Evolutionary conservation across 345 rosid genomes (phyloP), one percentile per base, ranked within the genome.

Genomic region (Raphanus sativus): DNA sequence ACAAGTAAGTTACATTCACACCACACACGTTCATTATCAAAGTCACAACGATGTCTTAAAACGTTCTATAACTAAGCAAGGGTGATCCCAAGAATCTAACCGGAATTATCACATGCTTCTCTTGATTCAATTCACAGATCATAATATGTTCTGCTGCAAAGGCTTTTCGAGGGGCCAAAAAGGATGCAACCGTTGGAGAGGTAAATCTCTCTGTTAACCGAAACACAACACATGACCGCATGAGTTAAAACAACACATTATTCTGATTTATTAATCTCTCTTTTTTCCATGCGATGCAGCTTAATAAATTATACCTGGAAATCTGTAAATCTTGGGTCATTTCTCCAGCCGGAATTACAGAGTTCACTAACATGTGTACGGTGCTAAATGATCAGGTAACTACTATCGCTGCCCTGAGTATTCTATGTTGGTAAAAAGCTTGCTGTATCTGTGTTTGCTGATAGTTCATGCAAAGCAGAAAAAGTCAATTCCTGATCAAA

Each of bases 381-480:
- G 97, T 87, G 66, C 87, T 95, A 74, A 87, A 81, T 61, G 99
- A 91, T 67, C 96, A 91, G 96, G 99, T 92, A 86, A 73, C 28
- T 61, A 32, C 6, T 15, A 5, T 33, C 0, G 2, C 48, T 15
- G 24, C 11, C 40, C 32, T 32, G 2, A 29, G 1, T 50, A 50
- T 3, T 30, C 0, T 29, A 16, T 52, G 42, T 9, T 6, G 40
- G 8, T 15, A 55, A 50, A 50, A 15, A 15, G 68, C 86, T 86
- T 59, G 82, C 71, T 33, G 69, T 26, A 50, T 9, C 5, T 67
- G 28, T 67, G 50, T 42, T n/a, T 45, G 6, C 71, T n/a, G 10
- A 17, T 17, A 9, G 21, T 29, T 52, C 11, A 26, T 15, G 45
- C 4, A 2, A 21, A 42, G n/a, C 40, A 26, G 3, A 26, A 40